These are phyloP conservation scores for Solanum tarijense DNA, from an alignment of 257 asterid species.

Conservation along the genomic window DNA sequence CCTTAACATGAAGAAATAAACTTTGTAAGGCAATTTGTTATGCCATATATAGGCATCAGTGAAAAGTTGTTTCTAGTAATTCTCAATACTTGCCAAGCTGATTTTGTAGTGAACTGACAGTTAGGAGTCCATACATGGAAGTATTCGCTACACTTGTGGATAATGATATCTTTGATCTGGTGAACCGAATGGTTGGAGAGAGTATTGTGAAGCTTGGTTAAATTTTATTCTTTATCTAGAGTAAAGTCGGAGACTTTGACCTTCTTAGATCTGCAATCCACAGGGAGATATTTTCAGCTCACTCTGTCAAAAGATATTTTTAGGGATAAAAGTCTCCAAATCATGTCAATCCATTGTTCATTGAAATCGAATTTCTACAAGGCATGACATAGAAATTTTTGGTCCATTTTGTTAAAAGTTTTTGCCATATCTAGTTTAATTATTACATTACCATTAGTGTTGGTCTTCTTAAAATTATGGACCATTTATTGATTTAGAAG, in stretches of 20 bases:
- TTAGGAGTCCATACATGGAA: background rate
- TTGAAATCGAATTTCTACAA: no score
- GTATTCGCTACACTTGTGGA: background rate
- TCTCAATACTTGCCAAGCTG: background rate
- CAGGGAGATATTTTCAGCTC: background rate
- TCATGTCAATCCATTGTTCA: no score
- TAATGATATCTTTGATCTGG: background rate
- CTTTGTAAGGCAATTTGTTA: background rate
- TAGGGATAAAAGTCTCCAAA: no score
- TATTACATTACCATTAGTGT: no score
- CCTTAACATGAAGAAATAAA: background rate
- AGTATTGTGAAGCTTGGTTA: background rate
- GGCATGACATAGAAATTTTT: no score
- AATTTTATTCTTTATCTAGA: background rate
- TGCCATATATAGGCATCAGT: background rate
- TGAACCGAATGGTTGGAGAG: background rate
- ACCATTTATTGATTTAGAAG: no score
- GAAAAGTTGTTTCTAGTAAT: no score
- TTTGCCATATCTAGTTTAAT: no score
- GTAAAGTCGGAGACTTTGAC: background rate
- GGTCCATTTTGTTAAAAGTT: no score
- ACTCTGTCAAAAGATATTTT: no score
- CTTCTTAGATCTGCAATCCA: background rate
- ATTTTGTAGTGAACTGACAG: background rate
- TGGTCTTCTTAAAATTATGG: no score